These are phyloP conservation scores for Xylaria sp. DNA, from an alignment of 2,329 filamentous ascomycete genomes.

Conservation along the genomic window DNA sequence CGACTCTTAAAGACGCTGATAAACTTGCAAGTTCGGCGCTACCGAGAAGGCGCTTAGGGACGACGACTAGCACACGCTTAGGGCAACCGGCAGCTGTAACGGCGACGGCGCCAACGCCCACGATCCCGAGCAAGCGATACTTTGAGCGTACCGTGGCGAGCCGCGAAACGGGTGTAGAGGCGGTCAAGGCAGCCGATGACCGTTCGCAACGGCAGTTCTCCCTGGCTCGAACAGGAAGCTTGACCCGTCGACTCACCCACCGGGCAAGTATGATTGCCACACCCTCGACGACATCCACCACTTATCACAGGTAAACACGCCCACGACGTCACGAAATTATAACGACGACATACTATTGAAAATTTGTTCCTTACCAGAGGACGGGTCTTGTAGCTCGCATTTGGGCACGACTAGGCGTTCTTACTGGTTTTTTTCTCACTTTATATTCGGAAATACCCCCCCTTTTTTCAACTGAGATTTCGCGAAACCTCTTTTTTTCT, in stretches of 20 bases:
- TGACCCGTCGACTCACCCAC: slow-evolving; percentile 40
- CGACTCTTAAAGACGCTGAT: slow-evolving; percentile 29
- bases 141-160: slow-evolving; percentile 43
- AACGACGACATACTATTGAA: slow-evolving; percentile 33
- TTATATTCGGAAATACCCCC: slow-evolving; percentile 16
- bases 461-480: slow-evolving; percentile 6
- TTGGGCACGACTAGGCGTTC: slow-evolving; percentile 27
- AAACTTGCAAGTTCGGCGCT: slow-evolving; percentile 42
- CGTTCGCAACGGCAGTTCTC: slow-evolving; percentile 42
- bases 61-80: slow-evolving; percentile 45
- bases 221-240: slow-evolving; percentile 42
- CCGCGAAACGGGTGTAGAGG: slow-evolving; percentile 35
- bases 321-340: slow-evolving; percentile 23
- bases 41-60: slow-evolving; percentile 49
- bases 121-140: slow-evolving; percentile 40
- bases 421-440: slow-evolving; percentile 1
- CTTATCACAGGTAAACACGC: slow-evolving; percentile 40
- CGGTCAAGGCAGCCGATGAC: slow-evolving; percentile 38
- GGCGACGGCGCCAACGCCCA: slow-evolving; percentile 33
- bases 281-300: slow-evolving; percentile 34
- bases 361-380: slow-evolving; percentile 21
- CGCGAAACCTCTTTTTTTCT: background rate
- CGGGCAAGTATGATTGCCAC: slow-evolving; percentile 41
- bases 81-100: slow-evolving; percentile 30
- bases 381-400: slow-evolving; percentile 21